Base-by-base conservation (phyloP, 139 green algal species). In the Chlamydomonas sp. region DNA sequence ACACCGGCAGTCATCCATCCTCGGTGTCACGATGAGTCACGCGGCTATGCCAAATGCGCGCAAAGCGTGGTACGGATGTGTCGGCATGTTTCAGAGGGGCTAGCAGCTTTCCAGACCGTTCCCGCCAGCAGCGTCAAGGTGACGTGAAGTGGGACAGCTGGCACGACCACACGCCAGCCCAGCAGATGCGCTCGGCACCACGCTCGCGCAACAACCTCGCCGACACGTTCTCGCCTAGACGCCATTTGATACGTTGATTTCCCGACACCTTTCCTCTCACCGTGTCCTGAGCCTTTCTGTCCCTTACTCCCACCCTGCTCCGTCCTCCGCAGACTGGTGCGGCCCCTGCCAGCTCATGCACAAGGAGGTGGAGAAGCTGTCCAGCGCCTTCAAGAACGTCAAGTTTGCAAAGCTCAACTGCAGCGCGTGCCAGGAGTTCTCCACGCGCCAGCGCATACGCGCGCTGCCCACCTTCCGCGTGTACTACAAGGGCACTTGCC, bases 351-450 rank as follows among this genome's bases (percentile, higher is more conserved):
- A 80, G 66, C 0, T 87, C 12, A 87, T 87, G 83, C 73, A 80
- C 17, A 80, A 80, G 72, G 83, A 87, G 73, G n/a, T 87, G 14
- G 73, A 80, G 5, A 87, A 87, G n/a, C 49, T 87, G 49, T 60
- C 62, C 0, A 69, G 31, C 5, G 73, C 73, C 10, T 87, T 87
- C 81, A 79, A 86, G 71, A 73, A 18, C 67, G 67, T 73, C 0
- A 17, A 20, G 10, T 73, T 73, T 20, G 67, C 67, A 12, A 73
- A 73, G 67, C 67, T 73, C 67, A 73, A 73, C 67, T 73, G 67
- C 67, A n/a, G 10, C 67, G 14, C 18, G 8, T 16, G 10, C 8
- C 67, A 16, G 67, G 67, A 73, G 67, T 73, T 73, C 20, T 73
- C 67, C 67, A n/a, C 67, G 8, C 67, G 67, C 67, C 67, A 73